Base-by-base conservation (phyloP, 306 rosid genomes). In the Vicia sativa region DNA sequence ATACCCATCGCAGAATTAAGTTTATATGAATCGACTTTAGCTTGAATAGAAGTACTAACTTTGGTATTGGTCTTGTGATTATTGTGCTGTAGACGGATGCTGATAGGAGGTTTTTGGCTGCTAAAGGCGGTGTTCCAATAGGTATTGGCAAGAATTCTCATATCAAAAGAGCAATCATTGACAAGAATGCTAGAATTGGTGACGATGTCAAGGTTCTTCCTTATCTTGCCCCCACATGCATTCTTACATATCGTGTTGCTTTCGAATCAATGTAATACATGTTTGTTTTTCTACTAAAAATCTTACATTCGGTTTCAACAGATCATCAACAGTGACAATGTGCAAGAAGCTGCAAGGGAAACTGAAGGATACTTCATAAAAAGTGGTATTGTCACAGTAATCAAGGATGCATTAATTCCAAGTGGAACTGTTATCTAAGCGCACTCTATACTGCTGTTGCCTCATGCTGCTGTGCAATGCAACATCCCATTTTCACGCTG, bases 301-400 rank as follows among this genome's bases (percentile, higher is more conserved):
- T 34, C 38, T 34, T 48, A 15, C 54, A 48, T 16, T 26, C 3
- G 19, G 55, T 70, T 81, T 41, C 16, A 14, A 61, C 91, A 93
- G 98, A 93, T 93, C 73, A 34, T 93, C 13, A 93, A 93, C 70
- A 25, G 82, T 5, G 98, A 86, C 80, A 72, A 38, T 60, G 96
- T 93, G 53, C 98, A 90, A 90, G 98, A 93, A 88, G 95, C 98
- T 19, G 97, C 98, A 59, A 86, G 98, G 70, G 98, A 93, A 83
- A 86, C 97, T 1, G 97, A 93, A 49, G 98, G 98, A 9, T 93
- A 92, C 65, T 92, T 92, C 90, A 92, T 92, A 69, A 90, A 92
- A 83, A 90, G 98, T 62, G 97, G 96, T 31, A 93, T 90, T 0
- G 98, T 93, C 25, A 93, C 98, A 10, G 84, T 90, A 65, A 90